These are phyloP conservation scores for Hypoxylon trugodes DNA, from an alignment of 495 filamentous ascomycete species.

Conservation along the genomic window DNA sequence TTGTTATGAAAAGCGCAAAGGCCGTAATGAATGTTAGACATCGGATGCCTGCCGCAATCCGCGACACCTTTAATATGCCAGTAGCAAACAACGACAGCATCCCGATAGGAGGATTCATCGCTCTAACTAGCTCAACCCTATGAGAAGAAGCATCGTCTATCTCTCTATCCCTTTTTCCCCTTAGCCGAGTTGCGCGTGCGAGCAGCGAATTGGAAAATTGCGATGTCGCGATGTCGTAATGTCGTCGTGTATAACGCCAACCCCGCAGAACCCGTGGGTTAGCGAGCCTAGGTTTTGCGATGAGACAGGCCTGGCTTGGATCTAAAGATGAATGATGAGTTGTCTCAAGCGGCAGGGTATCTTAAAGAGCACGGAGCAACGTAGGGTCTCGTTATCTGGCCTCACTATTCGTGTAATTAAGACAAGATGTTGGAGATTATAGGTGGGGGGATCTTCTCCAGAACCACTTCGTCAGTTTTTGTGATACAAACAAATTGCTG, in stretches of 20 bases:
- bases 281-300: constrained; percentile 18
- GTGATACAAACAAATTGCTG: constrained; percentile 39
- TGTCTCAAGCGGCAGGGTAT: constrained; percentile 34
- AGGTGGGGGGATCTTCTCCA: constrained; percentile 19
- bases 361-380: constrained; percentile 31
- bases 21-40: constrained; percentile 29
- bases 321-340: constrained; percentile 24
- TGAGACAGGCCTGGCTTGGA: constrained; percentile 19
- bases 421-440: constrained; percentile 12
- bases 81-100: constrained; percentile 37
- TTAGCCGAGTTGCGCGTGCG: constrained; percentile 5
- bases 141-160: constrained; percentile 40
- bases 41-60: constrained; percentile 35
- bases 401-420: not conserved
- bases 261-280: constrained; percentile 16
- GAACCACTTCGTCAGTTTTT: constrained; percentile 15
- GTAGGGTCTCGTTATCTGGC: constrained; percentile 35
- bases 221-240: too few species aligned
- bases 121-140: constrained; percentile 38
- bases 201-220: constrained; percentile 19
- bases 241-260: constrained; percentile 17
- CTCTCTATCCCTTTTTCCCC: too few species aligned
- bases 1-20: constrained; percentile 25
- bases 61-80: constrained; percentile 31
- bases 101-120: constrained; percentile 39